Percentiles rank a stretch among this genome's conserved stretches.
Conservation (phyloP, 352 stramenopile species). For the Pythium folliculosum region DNA sequence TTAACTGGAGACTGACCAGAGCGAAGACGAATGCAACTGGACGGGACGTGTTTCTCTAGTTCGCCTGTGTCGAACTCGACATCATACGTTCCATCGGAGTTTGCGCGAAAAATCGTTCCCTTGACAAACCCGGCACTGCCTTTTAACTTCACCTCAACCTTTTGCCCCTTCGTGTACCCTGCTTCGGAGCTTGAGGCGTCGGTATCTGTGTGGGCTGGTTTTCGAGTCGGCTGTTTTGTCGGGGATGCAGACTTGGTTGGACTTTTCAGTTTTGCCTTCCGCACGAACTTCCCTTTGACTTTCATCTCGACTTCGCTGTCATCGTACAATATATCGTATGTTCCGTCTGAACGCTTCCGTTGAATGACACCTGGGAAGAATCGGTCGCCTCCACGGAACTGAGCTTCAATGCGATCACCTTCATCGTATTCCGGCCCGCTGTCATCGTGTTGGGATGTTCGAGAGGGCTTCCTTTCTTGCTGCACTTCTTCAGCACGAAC, state of each 20-base stretch:
- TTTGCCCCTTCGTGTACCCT: constrained; percentile 50
- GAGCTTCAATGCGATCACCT: constrained; percentile 52
- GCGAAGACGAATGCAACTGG: constrained; percentile 36
- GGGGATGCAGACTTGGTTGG: constrained; percentile 29
- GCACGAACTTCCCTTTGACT: constrained; percentile 52
- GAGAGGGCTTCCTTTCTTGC: constrained; percentile 13
- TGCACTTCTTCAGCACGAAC: constrained; percentile 32
- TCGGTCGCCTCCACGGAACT: constrained; percentile 39
- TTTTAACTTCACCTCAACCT: constrained; percentile 60
- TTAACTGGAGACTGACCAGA: constrained; percentile 33
- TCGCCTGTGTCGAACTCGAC: constrained; percentile 69
- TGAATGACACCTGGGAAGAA: constrained; percentile 53
- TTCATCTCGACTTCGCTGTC: constrained; percentile 63
- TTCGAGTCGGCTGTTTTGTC: constrained; percentile 10
- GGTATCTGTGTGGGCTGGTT: constrained; percentile 26
- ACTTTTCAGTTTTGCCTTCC: constrained; percentile 38
- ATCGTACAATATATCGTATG: constrained; percentile 77
- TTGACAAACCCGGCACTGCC: constrained; percentile 44
- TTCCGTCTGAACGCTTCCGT: constrained; percentile 46
- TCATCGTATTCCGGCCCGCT: constrained; percentile 30
- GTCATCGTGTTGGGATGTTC: constrained; percentile 28
- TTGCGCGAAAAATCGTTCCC: constrained; percentile 45
- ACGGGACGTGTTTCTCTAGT: constrained; percentile 44
- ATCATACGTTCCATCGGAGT: constrained; percentile 65
- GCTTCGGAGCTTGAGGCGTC: constrained; percentile 39